Evolutionary conservation across 768 basidiomycete genomes (phyloP), one percentile per base, ranked within the genome.

Genomic region (Trametes punicea): DNA sequence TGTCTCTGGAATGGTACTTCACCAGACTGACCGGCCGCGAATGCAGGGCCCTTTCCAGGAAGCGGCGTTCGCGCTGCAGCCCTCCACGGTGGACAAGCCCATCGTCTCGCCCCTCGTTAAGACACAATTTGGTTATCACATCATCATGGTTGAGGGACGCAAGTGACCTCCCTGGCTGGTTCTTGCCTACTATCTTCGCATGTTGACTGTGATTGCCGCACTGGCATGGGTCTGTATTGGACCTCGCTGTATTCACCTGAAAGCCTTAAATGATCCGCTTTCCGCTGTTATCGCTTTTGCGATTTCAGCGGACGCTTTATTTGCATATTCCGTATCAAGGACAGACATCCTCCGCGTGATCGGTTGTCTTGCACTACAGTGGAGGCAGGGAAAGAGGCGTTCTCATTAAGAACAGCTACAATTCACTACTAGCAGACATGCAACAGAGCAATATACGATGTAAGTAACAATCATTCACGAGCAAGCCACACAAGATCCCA

Each of bases 101-200:
- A 72, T 80, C 46, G 65, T 81, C 16, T 88, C 89, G 1, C 71
- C 83, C 15, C 79, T 93, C 46, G 85, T 93, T 30, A 93, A 92
- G 72, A 93, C 91, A 6, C 81, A 79, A 58, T 85, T 85, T 65
- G 91, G 91, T 13, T 93, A 93, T 70, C 91, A 93, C 67, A 85
- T 93, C 64, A 92, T 93, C 69, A 90, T 93, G 88, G 90, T 92
- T 6, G 90, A 93, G 73, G 90, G 89, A 16, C 81, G 90, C 33
- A 81, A 88, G 31, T 83, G 65, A 69, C 18, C 18, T 26, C 4
- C 5, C 13, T 3, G 33, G 4, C 15, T n/a, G n/a, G n/a, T n/a
- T n/a, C n/a, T n/a, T n/a, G n/a, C n/a, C n/a, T n/a, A n/a, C n/a
- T n/a, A n/a, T n/a, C n/a, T n/a, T n/a, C n/a, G n/a, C n/a, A n/a